A percentile compares a stretch with the other conserved stretches of the same genome.
phyloP scores from a whole-genome alignment of 2,329 filamentous ascomycete species.

The Verticillium nonalfalfae region DNA sequence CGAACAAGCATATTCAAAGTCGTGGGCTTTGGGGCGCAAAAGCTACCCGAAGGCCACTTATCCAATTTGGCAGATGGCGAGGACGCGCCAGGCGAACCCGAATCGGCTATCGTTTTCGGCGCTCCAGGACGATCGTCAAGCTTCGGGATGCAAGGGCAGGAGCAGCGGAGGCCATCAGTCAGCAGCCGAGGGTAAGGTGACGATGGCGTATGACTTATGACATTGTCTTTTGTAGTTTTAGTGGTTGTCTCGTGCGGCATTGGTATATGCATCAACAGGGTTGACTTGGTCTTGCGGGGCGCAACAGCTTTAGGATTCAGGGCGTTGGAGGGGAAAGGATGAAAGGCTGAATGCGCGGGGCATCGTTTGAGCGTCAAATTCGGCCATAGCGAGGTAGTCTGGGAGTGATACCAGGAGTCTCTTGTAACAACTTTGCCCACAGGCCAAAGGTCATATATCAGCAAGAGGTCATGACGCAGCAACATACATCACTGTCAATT shows the following conservation, averaged over 20 bases:
- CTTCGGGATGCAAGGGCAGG: conserved; percentile 33
- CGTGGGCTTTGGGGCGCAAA: conserved; percentile 49
- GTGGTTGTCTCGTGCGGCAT: not conserved
- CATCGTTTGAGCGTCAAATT: too few species aligned
- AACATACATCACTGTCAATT: too few species aligned
- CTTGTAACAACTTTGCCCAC: too few species aligned
- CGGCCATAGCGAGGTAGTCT: too few species aligned
- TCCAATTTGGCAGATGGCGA: conserved; percentile 37
- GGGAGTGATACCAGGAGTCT: too few species aligned
- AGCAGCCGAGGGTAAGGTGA: conserved; percentile 34
- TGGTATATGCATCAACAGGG: not conserved
- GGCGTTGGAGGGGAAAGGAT: not conserved
- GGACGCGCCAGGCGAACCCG: conserved; percentile 53
- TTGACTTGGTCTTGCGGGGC: not conserved
- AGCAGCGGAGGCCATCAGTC: conserved; percentile 39
- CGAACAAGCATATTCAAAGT: conserved; percentile 61
- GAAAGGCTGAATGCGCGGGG: too few species aligned
- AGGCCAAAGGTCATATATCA: too few species aligned
- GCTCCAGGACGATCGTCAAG: conserved; percentile 35
- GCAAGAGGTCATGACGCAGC: too few species aligned
- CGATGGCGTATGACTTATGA: not conserved
- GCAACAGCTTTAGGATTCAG: not conserved
- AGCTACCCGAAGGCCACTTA: conserved; percentile 41
- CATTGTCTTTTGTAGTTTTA: not conserved
- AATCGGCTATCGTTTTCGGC: conserved; percentile 32